phyloP scores from a whole-genome alignment of 1,284 basidiomycete genomes.

The Ceratorhiza oryzae-sativae region DNA sequence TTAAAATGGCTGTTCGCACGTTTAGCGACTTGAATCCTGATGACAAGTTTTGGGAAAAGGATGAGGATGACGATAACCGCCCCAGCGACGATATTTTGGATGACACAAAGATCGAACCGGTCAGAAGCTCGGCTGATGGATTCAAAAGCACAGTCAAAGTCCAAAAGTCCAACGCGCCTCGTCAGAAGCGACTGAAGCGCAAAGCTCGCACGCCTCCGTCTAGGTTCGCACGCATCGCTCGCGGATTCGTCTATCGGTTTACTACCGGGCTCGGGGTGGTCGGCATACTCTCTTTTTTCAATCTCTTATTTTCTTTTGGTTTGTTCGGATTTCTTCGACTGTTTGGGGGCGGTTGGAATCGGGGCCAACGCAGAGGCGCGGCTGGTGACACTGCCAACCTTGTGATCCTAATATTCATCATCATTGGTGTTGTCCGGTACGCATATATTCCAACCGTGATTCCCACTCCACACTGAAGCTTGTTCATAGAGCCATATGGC shows the following conservation, averaged over 20 bases:
- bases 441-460: conserved; percentile 42
- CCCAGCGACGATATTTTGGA: conserved; percentile 25
- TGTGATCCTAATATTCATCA: conserved; percentile 66
- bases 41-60: conserved; percentile 22
- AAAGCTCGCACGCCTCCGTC: conserved; percentile 22
- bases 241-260: conserved; percentile 68
- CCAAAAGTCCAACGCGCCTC: background rate
- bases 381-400: conserved; percentile 62
- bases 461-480: conserved; percentile 22
- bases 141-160: conserved; percentile 36
- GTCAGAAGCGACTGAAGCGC: conserved; percentile 8
- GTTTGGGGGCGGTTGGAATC: conserved; percentile 60
- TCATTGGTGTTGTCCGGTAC: conserved; percentile 69
- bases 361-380: conserved; percentile 61
- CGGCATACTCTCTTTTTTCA: conserved; percentile 75
- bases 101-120: conserved; percentile 11
- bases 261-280: conserved; percentile 76
- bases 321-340: conserved; percentile 41
- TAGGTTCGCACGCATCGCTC: conserved; percentile 47
- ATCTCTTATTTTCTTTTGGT: conserved; percentile 48
- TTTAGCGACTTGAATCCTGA: conserved; percentile 48
- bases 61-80: conserved; percentile 5
- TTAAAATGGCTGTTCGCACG: conserved; percentile 64
- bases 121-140: conserved; percentile 9
- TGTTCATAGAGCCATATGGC: conserved; percentile 64